Evolutionary conservation across 1,284 basidiomycete genomes (phyloP).

Genomic region (Cutaneotrichosporon sp.): DNA sequence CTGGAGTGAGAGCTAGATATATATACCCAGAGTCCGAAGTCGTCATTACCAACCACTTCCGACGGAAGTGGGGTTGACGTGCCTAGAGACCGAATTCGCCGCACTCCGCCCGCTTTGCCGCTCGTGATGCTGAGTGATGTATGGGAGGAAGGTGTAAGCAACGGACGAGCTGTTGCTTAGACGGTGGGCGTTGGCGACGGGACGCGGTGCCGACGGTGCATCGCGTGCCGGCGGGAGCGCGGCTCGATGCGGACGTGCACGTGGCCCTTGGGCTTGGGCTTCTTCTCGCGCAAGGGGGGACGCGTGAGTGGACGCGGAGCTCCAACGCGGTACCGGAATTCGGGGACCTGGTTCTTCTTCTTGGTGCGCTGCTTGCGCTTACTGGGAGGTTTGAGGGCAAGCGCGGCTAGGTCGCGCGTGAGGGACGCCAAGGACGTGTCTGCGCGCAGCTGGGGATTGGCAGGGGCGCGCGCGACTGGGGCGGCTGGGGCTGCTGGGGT

Average conservation of each 20-base stretch:
- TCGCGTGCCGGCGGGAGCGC: conserved; percentile 6
- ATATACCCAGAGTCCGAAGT: not conserved
- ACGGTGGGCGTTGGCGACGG: conserved; percentile 8
- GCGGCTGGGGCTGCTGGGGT: not conserved
- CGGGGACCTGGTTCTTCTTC: conserved; percentile 6
- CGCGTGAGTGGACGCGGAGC: not conserved
- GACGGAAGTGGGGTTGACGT: conserved; percentile 6
- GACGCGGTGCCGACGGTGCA: conserved; percentile 5
- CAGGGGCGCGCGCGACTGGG: not conserved
- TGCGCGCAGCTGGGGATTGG: not conserved
- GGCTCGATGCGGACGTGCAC: conserved; percentile 7
- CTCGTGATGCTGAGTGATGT: not conserved
- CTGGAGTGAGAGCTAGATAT: not conserved
- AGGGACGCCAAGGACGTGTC: not conserved
- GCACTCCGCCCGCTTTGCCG: not conserved
- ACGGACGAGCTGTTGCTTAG: not conserved
- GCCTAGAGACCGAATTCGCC: not conserved
- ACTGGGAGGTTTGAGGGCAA: not conserved
- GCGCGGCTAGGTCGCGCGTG: conserved; percentile 2
- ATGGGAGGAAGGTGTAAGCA: not conserved
- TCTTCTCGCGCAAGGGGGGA: not conserved
- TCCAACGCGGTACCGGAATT: conserved; percentile 5
- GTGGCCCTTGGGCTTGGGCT: not conserved
- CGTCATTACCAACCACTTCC: conserved; percentile 4
- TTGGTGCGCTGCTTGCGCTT: conserved; percentile 5